These are phyloP conservation scores for Drechslera avenae DNA, from an alignment of 2,329 filamentous ascomycete genomes.

Conservation along the genomic window DNA sequence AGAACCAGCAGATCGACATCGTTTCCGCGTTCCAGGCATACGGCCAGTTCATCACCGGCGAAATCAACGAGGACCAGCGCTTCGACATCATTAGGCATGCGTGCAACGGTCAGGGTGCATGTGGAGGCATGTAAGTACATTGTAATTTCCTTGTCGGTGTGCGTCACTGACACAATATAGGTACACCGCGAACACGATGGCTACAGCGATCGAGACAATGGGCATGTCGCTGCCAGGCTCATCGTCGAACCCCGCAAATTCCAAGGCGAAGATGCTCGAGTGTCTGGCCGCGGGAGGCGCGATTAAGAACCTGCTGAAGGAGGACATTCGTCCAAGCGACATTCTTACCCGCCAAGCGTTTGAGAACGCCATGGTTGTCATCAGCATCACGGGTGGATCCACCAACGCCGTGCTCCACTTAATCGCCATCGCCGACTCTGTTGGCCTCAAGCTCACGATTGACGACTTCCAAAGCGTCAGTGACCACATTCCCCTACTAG, in stretches of 20 bases:
- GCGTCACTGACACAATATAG: too few species aligned
- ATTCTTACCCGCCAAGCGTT: constrained; percentile 57
- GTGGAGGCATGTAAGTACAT: constrained; percentile 69
- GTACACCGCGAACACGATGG: constrained; percentile 61
- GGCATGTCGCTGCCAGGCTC: constrained; percentile 58
- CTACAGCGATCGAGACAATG: constrained; percentile 57
- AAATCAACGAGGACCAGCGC: constrained; percentile 88
- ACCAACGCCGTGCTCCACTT: constrained; percentile 59
- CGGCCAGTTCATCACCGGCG: constrained; percentile 88
- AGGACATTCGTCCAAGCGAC: constrained; percentile 57
- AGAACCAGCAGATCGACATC: constrained; percentile 82
- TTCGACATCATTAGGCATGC: constrained; percentile 95
- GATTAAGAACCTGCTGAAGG: constrained; percentile 57
- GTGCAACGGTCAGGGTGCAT: constrained; percentile 82
- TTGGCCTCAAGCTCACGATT: constrained; percentile 57
- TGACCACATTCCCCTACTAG: constrained; percentile 57
- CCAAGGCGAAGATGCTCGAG: constrained; percentile 57
- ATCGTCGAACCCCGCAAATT: constrained; percentile 57
- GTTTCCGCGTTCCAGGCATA: constrained; percentile 98
- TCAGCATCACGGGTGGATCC: constrained; percentile 57
- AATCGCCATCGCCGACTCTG: constrained; percentile 58
- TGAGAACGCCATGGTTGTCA: constrained; percentile 59
- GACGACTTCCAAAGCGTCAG: constrained; percentile 59
- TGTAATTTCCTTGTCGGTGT: too few species aligned
- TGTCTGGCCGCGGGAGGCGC: constrained; percentile 57